Base-by-base conservation (phyloP, 73 alveolate species). In the Stentor coeruleus region DNA sequence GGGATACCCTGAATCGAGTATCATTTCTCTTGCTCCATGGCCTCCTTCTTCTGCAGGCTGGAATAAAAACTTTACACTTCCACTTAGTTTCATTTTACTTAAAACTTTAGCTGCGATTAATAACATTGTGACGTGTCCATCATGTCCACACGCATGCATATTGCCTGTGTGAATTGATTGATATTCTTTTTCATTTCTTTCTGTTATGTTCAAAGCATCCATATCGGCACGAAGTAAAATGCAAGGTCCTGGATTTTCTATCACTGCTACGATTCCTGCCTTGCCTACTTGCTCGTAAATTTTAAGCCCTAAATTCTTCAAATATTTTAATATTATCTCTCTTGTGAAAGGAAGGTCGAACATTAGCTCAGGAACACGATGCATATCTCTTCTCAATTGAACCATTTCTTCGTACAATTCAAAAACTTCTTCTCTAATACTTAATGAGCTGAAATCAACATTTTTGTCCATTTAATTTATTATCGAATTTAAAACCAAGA, bases 131-230 rank as follows among this genome's bases (percentile, higher is more conserved):
- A 82, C 77, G 41, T 85, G 91, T 3, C 90, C 91, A 81, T 85
- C 91, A 81, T 85, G 91, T 3, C 88, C 91, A 81, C 91, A 85
- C 20, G 91, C 91, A 58, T 85, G 91, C 73, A 49, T 76, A 26
- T 38, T 6, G 0, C 88, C 88, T 39, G 38, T n/a, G 15, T 82
- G 60, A 26, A 74, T 60, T n/a, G 86, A 73, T 39, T 74, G 20
- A 39, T 74, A 77, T 3, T 42, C 77, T 35, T 31, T 55, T 2
- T 57, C 41, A 3, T 57, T 82, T 14, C 35, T 49, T 74, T 82
- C 88, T 0, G n/a, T 31, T 20, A 82, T 77, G 33, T 38, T 38
- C 39, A 82, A 39, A 3, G 88, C 88, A 74, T 82, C 88, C 86
- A 82, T 82, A 82, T 82, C 88, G 3, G 88, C 84, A 26, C 94